phyloP scores from a whole-genome alignment of 805 yeast species.

The Teunomyces pallodes region DNA sequence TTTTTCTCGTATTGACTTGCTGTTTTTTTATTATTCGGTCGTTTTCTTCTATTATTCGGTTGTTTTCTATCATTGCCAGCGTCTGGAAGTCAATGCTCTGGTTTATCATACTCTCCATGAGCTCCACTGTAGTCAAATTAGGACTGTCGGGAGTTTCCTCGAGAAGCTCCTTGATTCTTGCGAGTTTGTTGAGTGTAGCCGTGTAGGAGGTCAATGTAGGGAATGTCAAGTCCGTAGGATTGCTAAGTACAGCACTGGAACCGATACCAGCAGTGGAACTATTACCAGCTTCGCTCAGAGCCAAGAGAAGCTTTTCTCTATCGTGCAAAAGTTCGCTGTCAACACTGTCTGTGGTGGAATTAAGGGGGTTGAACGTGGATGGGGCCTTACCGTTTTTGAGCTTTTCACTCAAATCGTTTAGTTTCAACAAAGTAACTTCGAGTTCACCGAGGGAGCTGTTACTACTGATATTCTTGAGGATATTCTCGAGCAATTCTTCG shows the following conservation, averaged over 20 bases:
- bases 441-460: conserved; percentile 24
- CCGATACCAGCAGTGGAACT: background rate
- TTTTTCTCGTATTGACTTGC: conserved; percentile 3
- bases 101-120: background rate
- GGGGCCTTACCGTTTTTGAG: conserved; percentile 21
- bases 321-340: background rate
- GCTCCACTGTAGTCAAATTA: background rate
- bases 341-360: background rate
- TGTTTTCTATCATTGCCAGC: conserved; percentile 2
- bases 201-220: conserved; percentile 1
- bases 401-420: conserved; percentile 31
- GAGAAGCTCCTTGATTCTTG: background rate
- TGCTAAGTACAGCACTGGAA: background rate
- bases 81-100: conserved; percentile 1
- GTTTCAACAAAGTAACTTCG: conserved; percentile 25
- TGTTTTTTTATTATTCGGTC: conserved; percentile 6
- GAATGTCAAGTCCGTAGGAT: background rate
- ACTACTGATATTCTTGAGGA: conserved; percentile 9
- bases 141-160: background rate
- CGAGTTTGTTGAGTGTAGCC: background rate
- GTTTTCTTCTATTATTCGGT: conserved; percentile 4
- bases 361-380: background rate
- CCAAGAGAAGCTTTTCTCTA: background rate
- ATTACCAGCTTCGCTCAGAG: background rate
- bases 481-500: background rate